phyloP scores from a whole-genome alignment of 2,329 filamentous ascomycete species.

The Mycosphaerella arachidis region DNA sequence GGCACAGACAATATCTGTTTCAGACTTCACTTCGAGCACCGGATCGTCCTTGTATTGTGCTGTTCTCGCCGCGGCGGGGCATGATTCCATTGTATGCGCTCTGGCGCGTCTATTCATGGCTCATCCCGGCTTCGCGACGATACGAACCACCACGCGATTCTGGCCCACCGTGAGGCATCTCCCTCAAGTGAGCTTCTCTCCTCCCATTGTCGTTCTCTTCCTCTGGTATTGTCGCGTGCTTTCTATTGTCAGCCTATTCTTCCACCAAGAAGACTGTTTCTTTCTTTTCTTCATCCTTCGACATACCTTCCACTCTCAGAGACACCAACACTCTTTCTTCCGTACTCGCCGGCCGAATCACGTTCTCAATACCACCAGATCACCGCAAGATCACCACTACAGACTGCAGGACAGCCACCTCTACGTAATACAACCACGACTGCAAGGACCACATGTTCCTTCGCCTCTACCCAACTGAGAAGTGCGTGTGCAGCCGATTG shows the following conservation, averaged over 20 bases:
- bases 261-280: conserved; percentile 24
- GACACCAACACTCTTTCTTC: conserved; percentile 9
- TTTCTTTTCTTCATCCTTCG: conserved; percentile 15
- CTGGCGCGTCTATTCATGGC: conserved; percentile 24
- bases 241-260: conserved; percentile 37
- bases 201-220: conserved; percentile 17
- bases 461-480: conserved; percentile 33
- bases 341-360: conserved; percentile 22
- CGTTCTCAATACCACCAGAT: conserved; percentile 1
- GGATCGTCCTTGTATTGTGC: conserved; percentile 11
- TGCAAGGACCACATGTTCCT: conserved; percentile 31
- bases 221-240: conserved; percentile 31
- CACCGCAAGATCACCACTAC: conserved; percentile 2
- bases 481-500: conserved; percentile 22
- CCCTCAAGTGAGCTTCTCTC: conserved; percentile 15
- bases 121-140: conserved; percentile 23
- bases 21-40: conserved; percentile 9
- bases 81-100: conserved; percentile 6
- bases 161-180: conserved; percentile 6
- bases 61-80: not conserved
- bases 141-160: conserved; percentile 18
- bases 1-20: conserved; percentile 16
- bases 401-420: conserved; percentile 26
- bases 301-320: not conserved
- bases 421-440: conserved; percentile 10